Evolutionary conservation across 805 yeast species (phyloP), one percentile per base, ranked within the genome.

Genomic region (Teunomyces pallodes): DNA sequence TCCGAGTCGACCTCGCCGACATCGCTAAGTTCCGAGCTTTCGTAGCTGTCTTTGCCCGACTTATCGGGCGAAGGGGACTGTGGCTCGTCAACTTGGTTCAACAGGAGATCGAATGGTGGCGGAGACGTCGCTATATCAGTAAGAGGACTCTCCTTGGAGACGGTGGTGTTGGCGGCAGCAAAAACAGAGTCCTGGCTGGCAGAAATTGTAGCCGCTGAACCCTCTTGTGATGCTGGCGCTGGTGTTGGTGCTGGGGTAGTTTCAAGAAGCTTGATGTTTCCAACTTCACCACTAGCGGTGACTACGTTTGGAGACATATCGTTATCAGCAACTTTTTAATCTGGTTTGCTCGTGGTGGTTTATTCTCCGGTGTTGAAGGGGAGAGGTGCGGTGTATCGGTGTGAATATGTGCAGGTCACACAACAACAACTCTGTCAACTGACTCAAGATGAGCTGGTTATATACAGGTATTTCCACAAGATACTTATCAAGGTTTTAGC

Each of bases 1-100:
- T 90, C 97, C 12, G 94, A 85, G 47, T 76, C 83, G 48, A 80
- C 73, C 46, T 81, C 86, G 42, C 80, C 82, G 52, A 81, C 64
- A 47, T 81, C 87, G 36, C 76, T 71, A 40, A 73, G 61, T 49
- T 73, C 78, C 7, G 74, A 69, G 57, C 75, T 70, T 36, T 71
- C 76, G 55, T 65, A 67, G 45, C 54, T 60, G 49, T 59, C 68
- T 45, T 57, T 59, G 38, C 12, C 26, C 16, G 36, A 7, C n/a
- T 27, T 40, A 7, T 29, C 20, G 10, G 42, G 41, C n/a, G 32
- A 14, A 14, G 45, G 45, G 5, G 44, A 14, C 27, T 33, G 36
- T 14, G 27, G 38, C 13, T 20, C 45, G 26, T 31, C 41, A 10
- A 33, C 40, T 14, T 32, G 39, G 28, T 48, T 52, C 42, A 59